Evolutionary conservation across 345 rosid species (phyloP), one percentile per base, ranked within the genome.

Genomic region (Cardiospermum halicacabum): DNA sequence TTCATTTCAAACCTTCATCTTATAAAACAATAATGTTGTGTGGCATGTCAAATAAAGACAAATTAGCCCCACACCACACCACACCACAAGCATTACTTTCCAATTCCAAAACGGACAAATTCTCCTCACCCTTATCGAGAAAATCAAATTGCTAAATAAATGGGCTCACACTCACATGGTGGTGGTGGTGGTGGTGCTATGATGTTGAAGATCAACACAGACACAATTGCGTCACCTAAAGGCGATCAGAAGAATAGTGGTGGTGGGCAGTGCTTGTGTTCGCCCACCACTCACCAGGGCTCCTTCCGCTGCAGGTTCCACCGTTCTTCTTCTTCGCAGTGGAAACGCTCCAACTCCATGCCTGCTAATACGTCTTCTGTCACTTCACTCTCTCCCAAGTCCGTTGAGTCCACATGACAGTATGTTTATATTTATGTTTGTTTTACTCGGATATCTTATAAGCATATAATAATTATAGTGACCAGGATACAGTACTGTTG

Each of bases 271-370:
- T 87, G 93, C 63, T 28, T 87, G 59, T 87, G 93, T 75, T 87
- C 93, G 0, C 93, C 89, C 4, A 87, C 88, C 0, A 87, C 89
- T 0, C 93, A 87, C 63, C 71, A 69, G 58, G 93, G 93, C 27
- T 87, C 93, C 4, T 87, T 87, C 63, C 78, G 93, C 42, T 87
- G 93, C 80, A 77, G 77, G 65, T 73, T 79, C 31, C 89, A 87
- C 58, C 83, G 93, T 2, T 24, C 57, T 1, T 58, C 85, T 6
- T 71, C 81, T 7, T 69, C 81, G 8, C 70, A 77, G 11, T 72
- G 75, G 77, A 86, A 80, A 66, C 72, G 87, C 47, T 85, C 90
- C 0, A 79, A 83, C 7, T 87, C 94, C 57, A 72, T 82, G 85
- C 86, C 90, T 0, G 26, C 82, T 22, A 53, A 76, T 27, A 37